phyloP scores from a whole-genome alignment of 805 yeast species.

The Wickerhamomyces bovis region DNA sequence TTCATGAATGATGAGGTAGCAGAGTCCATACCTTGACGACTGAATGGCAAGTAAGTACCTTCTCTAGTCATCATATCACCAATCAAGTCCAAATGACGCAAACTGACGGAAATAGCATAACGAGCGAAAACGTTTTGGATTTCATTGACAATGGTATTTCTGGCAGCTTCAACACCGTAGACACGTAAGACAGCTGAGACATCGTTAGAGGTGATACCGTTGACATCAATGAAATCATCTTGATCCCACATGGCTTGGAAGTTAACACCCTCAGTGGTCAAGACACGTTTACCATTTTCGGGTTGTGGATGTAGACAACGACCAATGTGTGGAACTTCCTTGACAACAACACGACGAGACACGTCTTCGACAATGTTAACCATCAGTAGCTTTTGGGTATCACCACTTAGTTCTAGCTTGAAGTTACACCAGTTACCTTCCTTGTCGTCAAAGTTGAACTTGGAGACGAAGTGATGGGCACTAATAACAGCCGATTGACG shows the following conservation, averaged over 20 bases:
- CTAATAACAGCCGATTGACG: slow-evolving; percentile 81
- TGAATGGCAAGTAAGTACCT: slow-evolving; percentile 93
- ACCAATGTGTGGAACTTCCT: slow-evolving; percentile 87
- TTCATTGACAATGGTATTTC: slow-evolving; percentile 95
- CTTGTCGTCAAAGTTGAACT: slow-evolving; percentile 85
- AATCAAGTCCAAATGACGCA: slow-evolving; percentile 91
- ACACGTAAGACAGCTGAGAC: slow-evolving; percentile 83
- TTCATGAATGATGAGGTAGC: slow-evolving; percentile 95
- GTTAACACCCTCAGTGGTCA: slow-evolving; percentile 97
- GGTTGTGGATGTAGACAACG: slow-evolving; percentile 83
- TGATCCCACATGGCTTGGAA: slow-evolving; percentile 98
- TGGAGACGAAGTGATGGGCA: slow-evolving; percentile 64
- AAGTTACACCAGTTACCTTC: slow-evolving; percentile 92
- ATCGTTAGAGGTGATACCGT: slow-evolving; percentile 87
- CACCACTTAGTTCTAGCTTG: slow-evolving; percentile 74
- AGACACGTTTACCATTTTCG: slow-evolving; percentile 62
- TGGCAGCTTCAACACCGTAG: slow-evolving; percentile 98
- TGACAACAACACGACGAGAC: slow-evolving; percentile 83
- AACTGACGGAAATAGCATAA: slow-evolving; percentile 88
- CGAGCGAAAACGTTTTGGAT: slow-evolving; percentile 93
- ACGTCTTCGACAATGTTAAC: slow-evolving; percentile 92
- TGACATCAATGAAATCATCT: slow-evolving; percentile 85
- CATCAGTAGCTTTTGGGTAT: slow-evolving; percentile 91
- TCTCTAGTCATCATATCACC: slow-evolving; percentile 99
- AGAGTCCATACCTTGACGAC: slow-evolving; percentile 96